Conservation (phyloP, 441 rosid genomes). For the Pelargonium myrrhifolium region DNA sequence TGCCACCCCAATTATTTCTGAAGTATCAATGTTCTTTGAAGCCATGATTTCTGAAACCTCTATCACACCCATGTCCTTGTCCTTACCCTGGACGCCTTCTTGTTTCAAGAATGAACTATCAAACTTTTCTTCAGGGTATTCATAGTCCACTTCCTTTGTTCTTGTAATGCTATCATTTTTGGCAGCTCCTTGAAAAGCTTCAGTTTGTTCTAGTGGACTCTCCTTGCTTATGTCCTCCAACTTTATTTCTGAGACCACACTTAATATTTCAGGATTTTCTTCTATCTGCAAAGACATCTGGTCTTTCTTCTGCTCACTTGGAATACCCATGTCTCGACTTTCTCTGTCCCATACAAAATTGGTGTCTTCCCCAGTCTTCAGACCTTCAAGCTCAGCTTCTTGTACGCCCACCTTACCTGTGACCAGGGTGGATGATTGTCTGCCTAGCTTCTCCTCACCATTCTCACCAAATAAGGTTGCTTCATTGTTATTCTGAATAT, state of each 20-base stretch:
- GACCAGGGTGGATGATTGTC: constrained; percentile 15
- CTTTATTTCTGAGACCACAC: constrained; percentile 12
- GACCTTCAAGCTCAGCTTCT: constrained; percentile 13
- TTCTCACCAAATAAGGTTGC: constrained; percentile 13
- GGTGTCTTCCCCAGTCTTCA: constrained; percentile 20
- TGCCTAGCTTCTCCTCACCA: constrained; percentile 16
- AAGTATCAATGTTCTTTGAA: no score
- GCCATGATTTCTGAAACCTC: no score
- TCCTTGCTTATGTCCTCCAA: constrained; percentile 13
- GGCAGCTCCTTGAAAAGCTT: constrained; percentile 15
- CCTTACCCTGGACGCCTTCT: constrained; percentile 13
- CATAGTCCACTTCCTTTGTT: constrained; percentile 13
- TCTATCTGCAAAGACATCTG: constrained; percentile 16
- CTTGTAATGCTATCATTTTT: constrained; percentile 12
- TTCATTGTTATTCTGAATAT: constrained; percentile 20
- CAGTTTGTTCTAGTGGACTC: constrained; percentile 16
- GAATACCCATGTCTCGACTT: constrained; percentile 15
- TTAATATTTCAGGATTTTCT: constrained; percentile 16
- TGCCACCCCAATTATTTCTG: constrained; percentile 2
- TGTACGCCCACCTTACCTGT: constrained; percentile 16
- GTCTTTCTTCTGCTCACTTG: constrained; percentile 14
- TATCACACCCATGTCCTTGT: not conserved
- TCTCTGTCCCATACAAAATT: constrained; percentile 6
- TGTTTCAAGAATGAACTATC: constrained; percentile 15
- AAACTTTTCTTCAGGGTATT: constrained; percentile 10